Evolutionary conservation across 2,329 filamentous ascomycete genomes (phyloP), one percentile per base, ranked within the genome.

Genomic region (Tolypocladium endophyticum): DNA sequence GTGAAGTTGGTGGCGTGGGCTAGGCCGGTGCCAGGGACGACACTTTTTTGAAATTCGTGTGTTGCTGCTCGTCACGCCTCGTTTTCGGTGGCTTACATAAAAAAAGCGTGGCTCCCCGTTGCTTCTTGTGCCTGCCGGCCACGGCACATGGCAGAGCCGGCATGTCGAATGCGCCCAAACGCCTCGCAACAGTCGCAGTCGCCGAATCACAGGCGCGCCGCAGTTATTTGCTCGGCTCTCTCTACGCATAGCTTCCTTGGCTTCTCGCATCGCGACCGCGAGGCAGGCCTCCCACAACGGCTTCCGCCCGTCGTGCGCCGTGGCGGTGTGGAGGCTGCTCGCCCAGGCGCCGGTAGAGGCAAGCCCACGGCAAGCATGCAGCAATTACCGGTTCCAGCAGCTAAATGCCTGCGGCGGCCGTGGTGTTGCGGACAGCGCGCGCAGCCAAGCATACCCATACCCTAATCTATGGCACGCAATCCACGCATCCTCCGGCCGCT

Each of bases 1-100:
- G 50, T 53, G 50, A 53, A 53, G 50, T 12, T 53, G 55, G 35
- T 56, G 55, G 55, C 39, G 36, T 38, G 36, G 55, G 55, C 55
- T 35, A 38, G 54, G 54, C 54, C 35, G 25, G 35, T 16, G 54
- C 25, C 54, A 28, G 54, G 54, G 55, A 56, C 36, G 55, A 39
- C 41, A 57, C 55, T 57, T 57, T 57, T 57, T 57, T n/a, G 55
- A 57, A 47, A n/a, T 57, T 47, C 55, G 28, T 57, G 55, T 47
- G 55, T 43, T 47, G 50, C 45, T 45, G 55, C 35, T 56, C 33
- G 16, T 45, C 36, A 35, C 5, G 36, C 54, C 18, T 38, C 30
- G 12, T 12, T 35, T 25, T 55, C n/a, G 53, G 53, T 16, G 53
- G 53, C 53, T 55, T 55, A 55, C 53, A 23, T 39, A 55, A 55